phyloP scores from a whole-genome alignment of 768 basidiomycete genomes.

The Amanita exitialis region DNA sequence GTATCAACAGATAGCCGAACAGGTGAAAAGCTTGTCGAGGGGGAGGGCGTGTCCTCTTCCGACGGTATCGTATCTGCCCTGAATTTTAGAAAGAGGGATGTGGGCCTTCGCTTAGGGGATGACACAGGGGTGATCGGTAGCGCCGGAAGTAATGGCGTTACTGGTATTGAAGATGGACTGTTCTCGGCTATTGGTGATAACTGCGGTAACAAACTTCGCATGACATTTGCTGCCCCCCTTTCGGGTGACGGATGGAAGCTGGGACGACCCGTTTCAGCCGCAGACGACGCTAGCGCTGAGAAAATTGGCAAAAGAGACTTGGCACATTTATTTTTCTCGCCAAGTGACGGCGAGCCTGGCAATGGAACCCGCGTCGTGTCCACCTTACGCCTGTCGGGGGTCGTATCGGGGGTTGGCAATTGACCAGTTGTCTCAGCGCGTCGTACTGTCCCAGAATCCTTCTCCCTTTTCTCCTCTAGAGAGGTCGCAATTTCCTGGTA shows the following conservation, averaged over 20 bases:
- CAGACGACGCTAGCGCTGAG: not conserved
- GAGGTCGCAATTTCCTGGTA: not conserved
- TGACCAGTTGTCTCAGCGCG: not conserved
- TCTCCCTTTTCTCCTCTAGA: not conserved
- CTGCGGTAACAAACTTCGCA: not conserved
- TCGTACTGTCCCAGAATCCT: not conserved
- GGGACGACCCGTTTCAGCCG: not conserved
- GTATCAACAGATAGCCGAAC: not conserved
- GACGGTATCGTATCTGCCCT: not conserved
- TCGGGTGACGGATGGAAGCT: not conserved
- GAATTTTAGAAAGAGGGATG: not conserved
- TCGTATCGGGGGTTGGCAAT: constrained; percentile 1
- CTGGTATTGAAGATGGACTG: not conserved
- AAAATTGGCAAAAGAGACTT: not conserved
- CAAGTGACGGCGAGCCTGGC: not conserved
- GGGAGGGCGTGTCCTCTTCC: not conserved
- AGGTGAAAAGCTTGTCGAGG: not conserved
- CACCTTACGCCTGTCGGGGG: not conserved
- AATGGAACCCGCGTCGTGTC: not conserved
- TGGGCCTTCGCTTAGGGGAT: too few relatives aligned
- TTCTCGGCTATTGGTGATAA: not conserved
- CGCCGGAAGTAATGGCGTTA: not conserved
- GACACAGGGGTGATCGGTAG: not conserved
- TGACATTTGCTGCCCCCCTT: not conserved
- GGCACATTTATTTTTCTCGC: not conserved